These are phyloP conservation scores for Ceratobasidium sp. DNA, from an alignment of 1,284 basidiomycete species.

Conservation along the genomic window DNA sequence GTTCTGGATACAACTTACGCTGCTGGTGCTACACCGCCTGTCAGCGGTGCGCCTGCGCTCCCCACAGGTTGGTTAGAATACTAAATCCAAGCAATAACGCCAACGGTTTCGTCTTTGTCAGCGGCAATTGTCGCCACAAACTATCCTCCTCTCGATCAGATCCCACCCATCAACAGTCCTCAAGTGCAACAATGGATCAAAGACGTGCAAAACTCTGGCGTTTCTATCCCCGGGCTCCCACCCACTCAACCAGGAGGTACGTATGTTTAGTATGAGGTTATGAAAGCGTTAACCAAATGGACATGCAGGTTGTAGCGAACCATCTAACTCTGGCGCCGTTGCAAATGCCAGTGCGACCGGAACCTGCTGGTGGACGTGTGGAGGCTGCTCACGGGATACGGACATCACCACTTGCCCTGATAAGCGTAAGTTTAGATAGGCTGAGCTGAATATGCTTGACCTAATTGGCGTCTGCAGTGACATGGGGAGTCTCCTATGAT, in stretches of 20 bases:
- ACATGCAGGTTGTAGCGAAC: conserved; percentile 69
- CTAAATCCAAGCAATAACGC: conserved; percentile 74
- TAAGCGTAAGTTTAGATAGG: conserved; percentile 61
- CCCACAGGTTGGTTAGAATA: conserved; percentile 71
- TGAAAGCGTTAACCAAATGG: not conserved
- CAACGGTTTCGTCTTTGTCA: conserved; percentile 53
- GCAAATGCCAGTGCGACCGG: conserved; percentile 67
- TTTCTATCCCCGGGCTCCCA: conserved; percentile 68
- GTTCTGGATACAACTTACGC: conserved; percentile 68
- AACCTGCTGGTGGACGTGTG: conserved; percentile 82
- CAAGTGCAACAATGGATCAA: conserved; percentile 79
- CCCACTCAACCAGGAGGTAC: conserved; percentile 73
- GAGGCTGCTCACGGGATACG: conserved; percentile 64
- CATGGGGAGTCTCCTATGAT: conserved; percentile 57
- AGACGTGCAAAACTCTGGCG: conserved; percentile 69
- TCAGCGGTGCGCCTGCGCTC: conserved; percentile 74
- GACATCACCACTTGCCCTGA: conserved; percentile 67
- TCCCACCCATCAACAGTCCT: conserved; percentile 71
- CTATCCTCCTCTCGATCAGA: conserved; percentile 79
- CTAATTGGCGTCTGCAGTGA: not conserved
- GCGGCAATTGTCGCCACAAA: conserved; percentile 62
- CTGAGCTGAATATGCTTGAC: conserved; percentile 54
- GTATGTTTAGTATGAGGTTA: conserved; percentile 64
- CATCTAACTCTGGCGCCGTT: conserved; percentile 66
- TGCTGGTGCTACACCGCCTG: conserved; percentile 71